Evolutionary conservation across 129 eudicot genomes (phyloP), one percentile per base, ranked within the genome.

Genomic region (Sambucus nigra): DNA sequence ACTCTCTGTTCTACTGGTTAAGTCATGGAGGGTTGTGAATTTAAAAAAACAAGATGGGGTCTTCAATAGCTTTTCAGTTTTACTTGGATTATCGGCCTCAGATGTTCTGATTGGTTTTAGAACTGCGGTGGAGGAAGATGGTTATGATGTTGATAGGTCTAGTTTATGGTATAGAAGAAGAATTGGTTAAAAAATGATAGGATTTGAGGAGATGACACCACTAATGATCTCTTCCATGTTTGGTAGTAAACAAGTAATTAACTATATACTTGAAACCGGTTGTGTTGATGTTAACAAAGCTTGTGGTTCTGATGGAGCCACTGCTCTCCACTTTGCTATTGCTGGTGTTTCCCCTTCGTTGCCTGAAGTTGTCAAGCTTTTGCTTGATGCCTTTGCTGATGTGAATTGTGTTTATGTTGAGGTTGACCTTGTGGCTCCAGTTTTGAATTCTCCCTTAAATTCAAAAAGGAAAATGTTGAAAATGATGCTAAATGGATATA

Each of bases 241-340:
- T 65, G 95, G 93, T 27, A 82, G 95, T 73, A 81, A 70, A 51
- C 68, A 58, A 35, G 73, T 86, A 38, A 22, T 82, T 69, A 65
- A 25, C 16, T 86, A 63, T 53, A 75, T 86, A 9, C 63, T 86
- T 12, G 77, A 69, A 28, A 53, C 31, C 6, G 73, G 75, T 1
- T 25, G 48, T 54, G 84, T 78, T 50, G 87, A 86, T 78, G 75
- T 82, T 57, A 82, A 86, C 40, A 69, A 73, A 35, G 64, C 82
- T 25, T 75, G 84, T 70, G 92, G 95, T 56, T 81, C 82, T 6
- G 95, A 82, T 62, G 74, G 81, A 45, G 87, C 77, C 11, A 86
- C 93, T 35, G 92, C 95, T 47, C 64, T 86, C 48, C 95, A 81
- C 61, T 63, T 84, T 57, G 93, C 95, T 33, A 84, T 80, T 60